A percentile compares a stretch with the other conserved stretches of the same genome.
phyloP scores from a whole-genome alignment of 352 stramenopile species.

The Saprolegnia diclina region DNA sequence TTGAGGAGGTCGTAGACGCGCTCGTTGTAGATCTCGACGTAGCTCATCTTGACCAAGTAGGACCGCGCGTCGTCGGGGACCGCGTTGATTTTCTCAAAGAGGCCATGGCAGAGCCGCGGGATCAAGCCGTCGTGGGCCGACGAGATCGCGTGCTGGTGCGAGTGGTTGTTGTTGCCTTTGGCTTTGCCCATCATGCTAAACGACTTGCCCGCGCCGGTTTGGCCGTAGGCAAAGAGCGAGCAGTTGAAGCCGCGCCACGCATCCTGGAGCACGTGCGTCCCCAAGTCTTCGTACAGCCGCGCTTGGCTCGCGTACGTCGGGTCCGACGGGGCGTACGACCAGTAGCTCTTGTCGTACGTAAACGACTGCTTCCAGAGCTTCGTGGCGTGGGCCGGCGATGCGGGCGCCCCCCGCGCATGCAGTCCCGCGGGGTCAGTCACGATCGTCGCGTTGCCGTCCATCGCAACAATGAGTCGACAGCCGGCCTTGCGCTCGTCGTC shows the following conservation, averaged over 20 bases:
- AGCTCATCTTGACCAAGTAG: conserved; percentile 54
- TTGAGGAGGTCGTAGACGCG: conserved; percentile 62
- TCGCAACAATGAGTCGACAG: conserved; percentile 53
- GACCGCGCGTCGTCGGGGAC: conserved; percentile 14
- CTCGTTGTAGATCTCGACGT: conserved; percentile 79
- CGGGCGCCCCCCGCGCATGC: background rate
- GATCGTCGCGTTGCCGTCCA: conserved; percentile 49
- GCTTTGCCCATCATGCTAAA: conserved; percentile 31
- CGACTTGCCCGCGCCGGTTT: conserved; percentile 65
- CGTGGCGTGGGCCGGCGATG: background rate
- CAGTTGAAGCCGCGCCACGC: conserved; percentile 62
- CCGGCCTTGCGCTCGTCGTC: conserved; percentile 51
- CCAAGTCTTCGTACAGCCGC: conserved; percentile 53
- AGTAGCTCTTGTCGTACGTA: conserved; percentile 63
- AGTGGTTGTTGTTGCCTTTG: conserved; percentile 14
- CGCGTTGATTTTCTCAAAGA: conserved; percentile 51
- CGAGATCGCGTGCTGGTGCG: background rate
- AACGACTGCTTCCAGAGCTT: conserved; percentile 67
- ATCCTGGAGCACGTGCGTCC: conserved; percentile 47
- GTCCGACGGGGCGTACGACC: conserved; percentile 49
- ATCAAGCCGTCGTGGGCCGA: conserved; percentile 40
- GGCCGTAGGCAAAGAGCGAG: conserved; percentile 69
- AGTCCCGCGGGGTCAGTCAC: conserved; percentile 31
- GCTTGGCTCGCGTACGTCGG: conserved; percentile 41
- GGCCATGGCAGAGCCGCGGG: conserved; percentile 49